Conservation (phyloP, 306 rosid genomes). For the Vigna nakashimae region DNA sequence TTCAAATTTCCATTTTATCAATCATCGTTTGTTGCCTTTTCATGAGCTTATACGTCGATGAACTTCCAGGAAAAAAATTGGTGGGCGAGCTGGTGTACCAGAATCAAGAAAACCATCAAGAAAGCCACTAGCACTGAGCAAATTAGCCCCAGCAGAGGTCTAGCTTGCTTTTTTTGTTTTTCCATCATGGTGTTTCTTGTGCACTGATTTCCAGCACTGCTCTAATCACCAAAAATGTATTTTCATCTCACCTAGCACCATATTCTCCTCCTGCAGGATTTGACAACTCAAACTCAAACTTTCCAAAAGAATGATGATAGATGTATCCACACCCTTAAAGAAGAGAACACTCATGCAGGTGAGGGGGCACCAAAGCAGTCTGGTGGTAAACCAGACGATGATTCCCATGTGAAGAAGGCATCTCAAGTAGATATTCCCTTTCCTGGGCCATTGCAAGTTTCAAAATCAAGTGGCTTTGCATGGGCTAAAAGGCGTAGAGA, state of each 20-base stretch:
- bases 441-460: constrained; percentile 89
- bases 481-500: constrained; percentile 97
- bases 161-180: constrained; percentile 38
- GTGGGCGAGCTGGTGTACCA: constrained; percentile 68
- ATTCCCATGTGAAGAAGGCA: constrained; percentile 70
- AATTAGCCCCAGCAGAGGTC: constrained; percentile 89
- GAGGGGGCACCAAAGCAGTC: constrained; percentile 62
- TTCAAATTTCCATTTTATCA: neutral
- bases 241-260: constrained; percentile 30
- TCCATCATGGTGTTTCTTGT: constrained; percentile 17
- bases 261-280: constrained; percentile 64
- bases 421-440: constrained; percentile 91
- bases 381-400: constrained; percentile 66
- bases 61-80: constrained; percentile 79
- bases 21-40: constrained; percentile 9
- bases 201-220: constrained; percentile 1
- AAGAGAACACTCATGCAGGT: constrained; percentile 46
- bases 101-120: constrained; percentile 82
- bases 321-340: constrained; percentile 54
- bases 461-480: constrained; percentile 95
- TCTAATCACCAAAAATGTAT: constrained; percentile 16
- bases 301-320: constrained; percentile 51
- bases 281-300: constrained; percentile 54
- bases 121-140: constrained; percentile 73
- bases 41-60: constrained; percentile 31